These are phyloP conservation scores for Penicillium parvum DNA, from an alignment of 495 filamentous ascomycete genomes.

Conservation along the genomic window DNA sequence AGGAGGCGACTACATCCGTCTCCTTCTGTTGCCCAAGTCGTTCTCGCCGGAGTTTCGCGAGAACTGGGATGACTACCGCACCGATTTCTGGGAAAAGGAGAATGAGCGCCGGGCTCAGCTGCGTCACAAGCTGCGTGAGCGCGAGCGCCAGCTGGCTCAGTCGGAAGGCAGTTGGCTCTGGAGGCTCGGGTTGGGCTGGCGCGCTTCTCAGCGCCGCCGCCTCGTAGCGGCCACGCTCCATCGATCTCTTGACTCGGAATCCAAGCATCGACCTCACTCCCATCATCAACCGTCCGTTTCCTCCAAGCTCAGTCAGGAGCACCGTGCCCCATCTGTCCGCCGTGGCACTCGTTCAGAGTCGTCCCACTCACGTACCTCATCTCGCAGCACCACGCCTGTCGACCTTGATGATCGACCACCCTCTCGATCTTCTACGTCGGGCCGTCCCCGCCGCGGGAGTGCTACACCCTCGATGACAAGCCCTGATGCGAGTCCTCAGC, in stretches of 20 bases:
- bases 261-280: slow-evolving; percentile 23
- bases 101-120: slow-evolving; percentile 80
- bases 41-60: slow-evolving; percentile 95
- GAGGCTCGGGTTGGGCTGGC: slow-evolving; percentile 63
- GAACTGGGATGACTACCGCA: slow-evolving; percentile 91
- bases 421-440: slow-evolving; percentile 31
- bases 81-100: slow-evolving; percentile 95
- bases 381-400: slow-evolving; percentile 47
- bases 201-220: slow-evolving; percentile 47
- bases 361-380: slow-evolving; percentile 45
- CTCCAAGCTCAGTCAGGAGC: slow-evolving; percentile 34
- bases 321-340: slow-evolving; percentile 28
- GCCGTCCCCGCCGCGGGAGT: slow-evolving; percentile 37
- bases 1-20: slow-evolving; percentile 85
- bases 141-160: slow-evolving; percentile 60
- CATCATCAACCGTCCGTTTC: slow-evolving; percentile 31
- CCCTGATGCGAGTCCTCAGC: slow-evolving; percentile 27
- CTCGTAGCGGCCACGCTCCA: slow-evolving; percentile 30
- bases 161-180: slow-evolving; percentile 74
- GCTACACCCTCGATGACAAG: slow-evolving; percentile 26
- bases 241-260: slow-evolving; percentile 19
- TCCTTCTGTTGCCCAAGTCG: slow-evolving; percentile 87
- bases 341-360: slow-evolving; percentile 40
- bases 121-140: slow-evolving; percentile 60
- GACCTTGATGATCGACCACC: slow-evolving; percentile 37